Base-by-base conservation (phyloP, 2,329 filamentous ascomycete genomes). In the Fusarium staphyleae region DNA sequence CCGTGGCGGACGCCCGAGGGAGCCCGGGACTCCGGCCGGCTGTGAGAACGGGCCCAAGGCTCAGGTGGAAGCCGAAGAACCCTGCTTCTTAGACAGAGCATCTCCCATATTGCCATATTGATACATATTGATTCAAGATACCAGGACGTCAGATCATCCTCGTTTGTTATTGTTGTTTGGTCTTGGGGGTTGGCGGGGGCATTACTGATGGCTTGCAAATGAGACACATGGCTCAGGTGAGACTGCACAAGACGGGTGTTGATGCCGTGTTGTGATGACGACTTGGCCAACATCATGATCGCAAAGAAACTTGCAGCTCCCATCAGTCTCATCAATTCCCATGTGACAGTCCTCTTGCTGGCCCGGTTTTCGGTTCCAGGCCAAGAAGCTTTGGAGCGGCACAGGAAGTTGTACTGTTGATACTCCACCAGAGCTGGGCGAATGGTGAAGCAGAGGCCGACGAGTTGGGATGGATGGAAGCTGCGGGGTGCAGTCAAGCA, bases 401-500 rank as follows among this genome's bases (percentile, higher is more conserved):
- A 48, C 33, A 44, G 46, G 39, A 40, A n/a, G n/a, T n/a, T n/a
- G n/a, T n/a, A n/a, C n/a, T n/a, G n/a, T n/a, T n/a, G 33, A 49
- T 48, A 33, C 55, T 61, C 57, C 52, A 62, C 53, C 53, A 44
- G 43, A 42, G 34, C 55, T 28, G 24, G 32, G 36, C 44, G 32
- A 41, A 52, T 46, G 45, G 30, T 36, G 43, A 36, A 8, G 34
- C 34, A 35, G 30, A 43, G 48, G 50, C 46, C 15, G 42, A 40
- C 39, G 24, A 39, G 36, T 33, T 33, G 34, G 26, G 28, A 30
- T 48, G 53, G 52, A 33, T 48, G 53, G 52, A 33, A 36, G 46
- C 63, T 65, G 63, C 52, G 62, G 64, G 64, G 62, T 62, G 59
- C 49, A 58, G 58, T 48, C 11, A 39, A 52, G 30, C 14, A 24